Base-by-base conservation (phyloP, 73 alveolate genomes). In the Paramecium octaurelia region DNA sequence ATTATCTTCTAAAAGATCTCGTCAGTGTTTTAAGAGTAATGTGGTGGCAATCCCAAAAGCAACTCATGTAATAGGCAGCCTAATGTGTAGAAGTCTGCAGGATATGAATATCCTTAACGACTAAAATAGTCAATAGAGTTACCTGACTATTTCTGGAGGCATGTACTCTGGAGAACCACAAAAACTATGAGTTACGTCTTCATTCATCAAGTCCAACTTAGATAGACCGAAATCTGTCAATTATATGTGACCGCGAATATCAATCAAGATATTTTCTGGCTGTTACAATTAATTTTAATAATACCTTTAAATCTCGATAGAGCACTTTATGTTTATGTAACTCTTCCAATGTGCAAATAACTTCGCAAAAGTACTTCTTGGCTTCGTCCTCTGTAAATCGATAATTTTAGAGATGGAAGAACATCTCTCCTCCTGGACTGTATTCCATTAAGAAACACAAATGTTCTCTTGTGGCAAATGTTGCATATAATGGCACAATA, bases 381-480 rank as follows among this genome's bases (percentile, higher is more conserved):
- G 97, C 91, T 85, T 92, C 94, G 14, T 94, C 84, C 46, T 92
- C 96, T 14, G 92, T 40, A 54, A 94, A 86, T 58, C 93, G 57
- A 21, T 83, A 44, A 44, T 68, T 89, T 89, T 89, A 50, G 3
- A 89, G 84, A 60, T 89, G 95, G 77, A 75, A 95, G 60, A 76
- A 91, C 85, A 95, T 92, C 77, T 95, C 98, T 48, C 98, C 98
- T 34, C 98, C 96, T 34, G 98, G 97, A 92, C 97, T 95, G 64
- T 94, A 97, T 80, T 97, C 99, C 43, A 94, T 40, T 7, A 94
- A 88, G 57, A 94, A 73, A 64, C 94, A 86, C 57, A 94, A 70
- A 34, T 69, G 85, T 9, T 68, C 86, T 46, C 36, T 60, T n/a
- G 94, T 70, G 2, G 86, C 94, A 64, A 89, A 89, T 27, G 92